These are phyloP conservation scores for Phanerochaete sordida DNA, from an alignment of 768 basidiomycete genomes.

Conservation along the genomic window DNA sequence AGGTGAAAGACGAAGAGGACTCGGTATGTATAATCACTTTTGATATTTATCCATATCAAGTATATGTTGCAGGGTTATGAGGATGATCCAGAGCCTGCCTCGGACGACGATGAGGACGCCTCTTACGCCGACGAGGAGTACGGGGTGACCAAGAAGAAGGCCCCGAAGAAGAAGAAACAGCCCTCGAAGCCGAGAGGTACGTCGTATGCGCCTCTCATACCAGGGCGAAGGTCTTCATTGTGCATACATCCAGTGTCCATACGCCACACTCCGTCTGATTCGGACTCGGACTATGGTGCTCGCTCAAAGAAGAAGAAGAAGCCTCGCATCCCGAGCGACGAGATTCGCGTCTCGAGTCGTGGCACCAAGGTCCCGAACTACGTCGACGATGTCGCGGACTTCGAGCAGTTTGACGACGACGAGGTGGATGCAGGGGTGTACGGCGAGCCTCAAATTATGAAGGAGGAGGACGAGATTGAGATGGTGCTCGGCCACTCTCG, in stretches of 20 bases:
- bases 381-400: conserved; percentile 61
- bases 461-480: conserved; percentile 88
- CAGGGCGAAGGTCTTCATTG: conserved; percentile 13
- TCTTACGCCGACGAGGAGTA: conserved; percentile 80
- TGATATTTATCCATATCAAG: conserved; percentile 16
- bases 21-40: conserved; percentile 45
- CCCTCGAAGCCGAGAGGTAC: conserved; percentile 60
- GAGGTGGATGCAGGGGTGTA: conserved; percentile 49
- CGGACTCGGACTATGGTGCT: conserved; percentile 84
- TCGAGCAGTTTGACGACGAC: conserved; percentile 76
- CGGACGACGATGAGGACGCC: conserved; percentile 63
- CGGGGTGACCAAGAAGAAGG: conserved; percentile 61
- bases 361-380: conserved; percentile 84
- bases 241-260: neutral
- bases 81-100: conserved; percentile 49
- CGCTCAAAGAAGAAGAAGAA: conserved; percentile 87
- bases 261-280: conserved; percentile 67
- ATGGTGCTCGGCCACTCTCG: conserved; percentile 83
- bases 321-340: conserved; percentile 51
- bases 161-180: conserved; percentile 64
- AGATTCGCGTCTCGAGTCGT: conserved; percentile 73
- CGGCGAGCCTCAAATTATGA: conserved; percentile 33
- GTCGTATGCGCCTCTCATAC: conserved; percentile 24
- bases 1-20: conserved; percentile 34
- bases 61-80: conserved; percentile 50